phyloP scores from a whole-genome alignment of 2,329 filamentous ascomycete genomes.

The Gnomoniopsis smithogilvyi region DNA sequence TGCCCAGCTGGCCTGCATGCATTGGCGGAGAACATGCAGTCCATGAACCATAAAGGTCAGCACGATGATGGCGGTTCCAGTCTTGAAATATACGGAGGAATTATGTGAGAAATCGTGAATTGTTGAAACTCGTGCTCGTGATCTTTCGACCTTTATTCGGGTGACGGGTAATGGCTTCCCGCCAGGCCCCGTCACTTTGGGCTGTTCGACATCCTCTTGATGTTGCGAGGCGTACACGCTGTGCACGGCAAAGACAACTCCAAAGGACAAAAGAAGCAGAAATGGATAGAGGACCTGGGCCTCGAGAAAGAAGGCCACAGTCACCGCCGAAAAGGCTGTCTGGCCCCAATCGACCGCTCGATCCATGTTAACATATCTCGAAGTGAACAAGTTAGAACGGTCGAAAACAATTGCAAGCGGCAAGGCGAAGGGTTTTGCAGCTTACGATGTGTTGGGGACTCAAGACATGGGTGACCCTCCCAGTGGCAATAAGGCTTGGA shows the following conservation, averaged over 20 bases:
- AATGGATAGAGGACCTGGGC: slow-evolving; percentile 51
- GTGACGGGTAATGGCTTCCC: slow-evolving; percentile 79
- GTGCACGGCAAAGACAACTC: slow-evolving; percentile 48
- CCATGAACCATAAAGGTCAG: slow-evolving; percentile 75
- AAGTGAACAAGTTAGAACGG: background rate
- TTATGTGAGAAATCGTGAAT: slow-evolving; percentile 42
- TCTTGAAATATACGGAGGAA: slow-evolving; percentile 71
- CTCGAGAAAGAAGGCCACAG: slow-evolving; percentile 41
- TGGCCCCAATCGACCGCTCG: slow-evolving; percentile 18
- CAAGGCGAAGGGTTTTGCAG: slow-evolving; percentile 2
- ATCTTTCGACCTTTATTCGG: slow-evolving; percentile 47
- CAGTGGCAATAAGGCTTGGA: slow-evolving; percentile 18
- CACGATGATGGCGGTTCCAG: slow-evolving; percentile 67
- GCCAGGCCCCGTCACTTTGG: slow-evolving; percentile 69
- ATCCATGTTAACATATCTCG: slow-evolving; percentile 14
- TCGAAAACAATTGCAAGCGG: background rate
- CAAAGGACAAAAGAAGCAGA: slow-evolving; percentile 50
- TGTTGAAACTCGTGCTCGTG: slow-evolving; percentile 26
- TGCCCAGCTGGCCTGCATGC: slow-evolving; percentile 46
- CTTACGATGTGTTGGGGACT: slow-evolving; percentile 13
- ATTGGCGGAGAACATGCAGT: slow-evolving; percentile 69
- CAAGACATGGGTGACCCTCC: slow-evolving; percentile 18
- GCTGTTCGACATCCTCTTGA: slow-evolving; percentile 43
- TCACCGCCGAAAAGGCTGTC: slow-evolving; percentile 26
- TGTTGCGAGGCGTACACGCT: slow-evolving; percentile 50